Base-by-base conservation (phyloP, 305 asterid genomes). In the Fraxinus paxiana region DNA sequence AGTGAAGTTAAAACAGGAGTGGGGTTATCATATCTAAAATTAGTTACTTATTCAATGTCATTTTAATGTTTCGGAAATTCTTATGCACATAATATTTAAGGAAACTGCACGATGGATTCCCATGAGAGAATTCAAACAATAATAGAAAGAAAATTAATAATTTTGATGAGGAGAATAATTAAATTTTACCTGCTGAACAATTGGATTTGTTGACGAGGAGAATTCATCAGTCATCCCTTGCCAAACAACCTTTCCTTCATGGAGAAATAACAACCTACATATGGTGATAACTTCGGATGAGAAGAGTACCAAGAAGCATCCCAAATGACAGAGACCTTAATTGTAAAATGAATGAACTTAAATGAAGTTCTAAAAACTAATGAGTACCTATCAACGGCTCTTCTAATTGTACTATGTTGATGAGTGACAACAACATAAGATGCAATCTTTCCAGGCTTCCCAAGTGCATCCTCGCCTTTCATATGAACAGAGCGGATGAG, bases 211-310 rank as follows among this genome's bases (percentile, higher is more conserved):
- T 56, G 99, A 92, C 20, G 98, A 86, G 80, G 94, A 89, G 83
- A 94, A 96, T 72, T 96, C 99, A 84, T 84, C 89, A 87, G 98
- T 94, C 97, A 92, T 92, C 88, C 98, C 99, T 87, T 92, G 95
- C 99, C 98, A 96, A 59, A 93, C 98, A 77, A 94, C 96, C 87
- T 89, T 94, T 54, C 98, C 99, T 75, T 96, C 98, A 38, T 92
- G 82, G 81, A 96, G 88, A 90, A 96, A 96, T 83, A 94, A 83
- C 83, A 96, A 87, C 92, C 97, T 93, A 80, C 71, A 76, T 61
- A 86, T 67, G 84, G 54, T 70, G 24, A 34, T 78, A 74, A 38
- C 70, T 83, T 78, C 78, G 83, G 78, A 48, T 65, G 61, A 75
- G 24, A 84, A 26, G 63, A 79, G 72, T 74, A 82, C 78, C 78